phyloP scores from a whole-genome alignment of 441 rosid species.

The Melastoma candidum region DNA sequence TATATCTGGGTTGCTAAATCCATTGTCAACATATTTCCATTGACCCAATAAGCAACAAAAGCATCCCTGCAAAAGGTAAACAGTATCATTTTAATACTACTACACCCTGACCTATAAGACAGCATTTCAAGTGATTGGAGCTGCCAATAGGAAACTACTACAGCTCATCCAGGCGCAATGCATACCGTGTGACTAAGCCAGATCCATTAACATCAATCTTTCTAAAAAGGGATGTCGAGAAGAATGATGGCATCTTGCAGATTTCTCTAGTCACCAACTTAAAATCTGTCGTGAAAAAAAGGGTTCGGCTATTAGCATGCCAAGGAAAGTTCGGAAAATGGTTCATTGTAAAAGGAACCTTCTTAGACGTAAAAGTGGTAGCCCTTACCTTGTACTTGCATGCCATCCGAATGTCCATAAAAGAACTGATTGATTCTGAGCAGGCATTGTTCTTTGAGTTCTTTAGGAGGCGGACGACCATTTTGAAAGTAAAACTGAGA shows the following conservation, averaged over 20 bases:
- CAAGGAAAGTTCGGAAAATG: background rate
- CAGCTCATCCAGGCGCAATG: background rate
- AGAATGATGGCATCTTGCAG: conserved; percentile 20
- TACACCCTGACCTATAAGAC: background rate
- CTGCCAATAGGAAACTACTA: background rate
- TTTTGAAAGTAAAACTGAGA: conserved; percentile 16
- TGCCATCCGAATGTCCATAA: conserved; percentile 12
- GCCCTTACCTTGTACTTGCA: conserved; percentile 11
- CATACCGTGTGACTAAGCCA: conserved; percentile 8
- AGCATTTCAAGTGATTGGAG: background rate
- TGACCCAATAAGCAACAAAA: conserved; percentile 16
- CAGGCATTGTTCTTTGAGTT: conserved; percentile 14
- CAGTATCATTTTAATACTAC: background rate
- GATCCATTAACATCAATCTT: conserved; percentile 16
- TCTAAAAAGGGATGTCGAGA: conserved; percentile 14
- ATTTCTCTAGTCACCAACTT: conserved; percentile 17
- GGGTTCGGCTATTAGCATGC: background rate
- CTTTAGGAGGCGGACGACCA: conserved; percentile 14
- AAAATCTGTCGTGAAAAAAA: conserved; percentile 12
- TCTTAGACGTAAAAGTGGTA: background rate
- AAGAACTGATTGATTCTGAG: conserved; percentile 10
- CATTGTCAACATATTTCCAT: conserved; percentile 15
- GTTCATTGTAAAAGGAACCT: no score
- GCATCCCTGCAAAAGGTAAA: conserved; percentile 13
- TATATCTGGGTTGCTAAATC: conserved; percentile 17